Base-by-base conservation (phyloP, 129 eudicot species). In the Ambrosia trifida region DNA sequence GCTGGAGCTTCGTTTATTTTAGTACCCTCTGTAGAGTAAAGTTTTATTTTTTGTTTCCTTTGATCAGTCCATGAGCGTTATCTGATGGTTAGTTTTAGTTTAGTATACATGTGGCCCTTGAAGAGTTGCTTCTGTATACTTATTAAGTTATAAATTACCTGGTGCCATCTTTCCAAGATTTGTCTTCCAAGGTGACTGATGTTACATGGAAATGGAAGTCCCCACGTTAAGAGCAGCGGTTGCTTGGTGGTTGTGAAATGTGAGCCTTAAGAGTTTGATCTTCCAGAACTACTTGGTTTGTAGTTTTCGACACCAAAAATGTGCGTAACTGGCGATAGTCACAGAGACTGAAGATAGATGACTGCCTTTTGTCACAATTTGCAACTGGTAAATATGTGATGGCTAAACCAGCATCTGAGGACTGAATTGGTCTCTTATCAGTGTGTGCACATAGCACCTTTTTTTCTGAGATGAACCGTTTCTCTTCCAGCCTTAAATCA, bases 31-130 rank as follows among this genome's bases (percentile, higher is more conserved):
- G 1, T 17, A 4, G 11, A 17, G 28, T 62, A 16, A 18, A 33
- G 0, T n/a, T 49, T n/a, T 45, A 24, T 75, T 41, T 56, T 45
- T 30, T 71, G 66, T 66, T 70, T 32, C 54, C 17, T 17, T 33
- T 65, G 41, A 58, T 24, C 67, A 43, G 45, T 43, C 33, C 30
- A 11, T 36, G 62, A 53, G 65, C 40, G 72, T 63, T 71, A 54
- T 61, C 44, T 56, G 64, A 51, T 2, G 40, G 59, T 35, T 72
- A 72, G 24, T 53, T 43, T 4, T 62, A 72, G 76, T 35, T 69
- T 70, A 44, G 16, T 17, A 46, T 57, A 20, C 66, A 24, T 51
- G 47, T 5, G 16, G 19, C 63, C 59, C 69, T 10, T 31, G 44
- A 65, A 57, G 75, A 46, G 66, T 53, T 66, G 43, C 28, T 24